Evolutionary conservation across 1,284 basidiomycete genomes (phyloP), one percentile per base, ranked within the genome.

Genomic region (Pseudozyma thailandica): DNA sequence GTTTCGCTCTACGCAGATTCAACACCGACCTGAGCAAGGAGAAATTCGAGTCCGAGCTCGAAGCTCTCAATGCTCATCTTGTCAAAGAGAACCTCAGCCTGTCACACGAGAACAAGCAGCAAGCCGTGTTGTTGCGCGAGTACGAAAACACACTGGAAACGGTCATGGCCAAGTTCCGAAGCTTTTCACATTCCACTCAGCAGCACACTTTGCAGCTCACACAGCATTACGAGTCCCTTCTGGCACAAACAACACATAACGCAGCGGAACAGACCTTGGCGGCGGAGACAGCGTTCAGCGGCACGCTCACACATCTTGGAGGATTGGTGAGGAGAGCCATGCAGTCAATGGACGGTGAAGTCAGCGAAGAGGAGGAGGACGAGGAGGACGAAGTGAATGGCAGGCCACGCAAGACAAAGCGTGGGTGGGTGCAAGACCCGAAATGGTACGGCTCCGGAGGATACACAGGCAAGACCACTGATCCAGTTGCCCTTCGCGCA

Each of bases 11-110:
- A 41, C 86, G 93, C 68, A 87, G 96, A 33, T 93, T 92, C 84
- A 98, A 98, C 83, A 88, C 90, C n/a, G 95, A 98, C 82, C 88
- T 98, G 31, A 92, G 35, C 90, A 94, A 88, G 92, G 95, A 98
- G 86, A 86, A 88, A 41, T 97, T 98, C 84, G 90, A 94, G 75
- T 92, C 92, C 3, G 94, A 96, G 82, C 85, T 98, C 4, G 95
- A 98, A 84, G 88, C 91, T 26, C 87, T 89, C 79, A 94, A 94
- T 80, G 92, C 93, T 1, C 90, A 92, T 68, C 89, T 94, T 35
- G 89, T 96, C 50, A 90, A 94, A 60, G 96, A 98, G 85, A 98
- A 98, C 82, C 94, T 96, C 80, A 88, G 89, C 0, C 86, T 98
- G 1, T 86, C 92, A 48, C 90, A 97, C 72, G 95, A 98, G 84